These are phyloP conservation scores for Aquanectria penicillioides DNA, from an alignment of 2,329 filamentous ascomycete genomes.

Conservation along the genomic window DNA sequence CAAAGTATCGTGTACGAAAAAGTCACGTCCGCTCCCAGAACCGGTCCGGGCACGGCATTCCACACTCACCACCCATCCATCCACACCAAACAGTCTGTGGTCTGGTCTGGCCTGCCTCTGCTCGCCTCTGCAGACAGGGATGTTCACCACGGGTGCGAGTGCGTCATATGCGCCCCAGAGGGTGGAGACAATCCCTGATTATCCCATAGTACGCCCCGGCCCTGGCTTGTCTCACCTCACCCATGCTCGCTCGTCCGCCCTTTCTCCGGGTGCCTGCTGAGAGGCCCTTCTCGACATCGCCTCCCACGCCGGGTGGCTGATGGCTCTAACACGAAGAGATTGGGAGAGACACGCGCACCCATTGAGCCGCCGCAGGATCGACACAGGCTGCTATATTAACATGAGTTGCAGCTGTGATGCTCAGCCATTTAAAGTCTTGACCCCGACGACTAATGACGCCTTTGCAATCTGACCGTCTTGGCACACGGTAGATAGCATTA, in stretches of 20 bases:
- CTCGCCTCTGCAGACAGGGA: constrained; percentile 36
- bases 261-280: not conserved
- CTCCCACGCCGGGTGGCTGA: not conserved
- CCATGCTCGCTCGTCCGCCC: constrained; percentile 27
- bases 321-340: not conserved
- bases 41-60: constrained; percentile 37
- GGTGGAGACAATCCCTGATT: constrained; percentile 32
- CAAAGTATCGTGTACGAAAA: constrained; percentile 20
- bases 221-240: constrained; percentile 32
- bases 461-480: constrained; percentile 17
- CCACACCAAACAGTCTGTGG: constrained; percentile 25
- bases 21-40: constrained; percentile 21
- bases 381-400: constrained; percentile 29
- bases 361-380: constrained; percentile 33
- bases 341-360: constrained; percentile 24
- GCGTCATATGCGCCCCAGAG: constrained; percentile 43
- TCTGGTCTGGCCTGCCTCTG: constrained; percentile 9
- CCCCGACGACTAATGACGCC: constrained; percentile 13
- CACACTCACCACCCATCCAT: constrained; percentile 20
- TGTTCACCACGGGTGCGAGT: constrained; percentile 37
- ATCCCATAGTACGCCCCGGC: constrained; percentile 33
- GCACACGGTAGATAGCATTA: constrained; percentile 12
- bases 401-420: constrained; percentile 13
- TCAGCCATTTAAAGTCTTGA: constrained; percentile 19
- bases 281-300: not conserved